Conservation (phyloP, 2,329 filamentous ascomycete genomes). For the Exophiala sideris region DNA sequence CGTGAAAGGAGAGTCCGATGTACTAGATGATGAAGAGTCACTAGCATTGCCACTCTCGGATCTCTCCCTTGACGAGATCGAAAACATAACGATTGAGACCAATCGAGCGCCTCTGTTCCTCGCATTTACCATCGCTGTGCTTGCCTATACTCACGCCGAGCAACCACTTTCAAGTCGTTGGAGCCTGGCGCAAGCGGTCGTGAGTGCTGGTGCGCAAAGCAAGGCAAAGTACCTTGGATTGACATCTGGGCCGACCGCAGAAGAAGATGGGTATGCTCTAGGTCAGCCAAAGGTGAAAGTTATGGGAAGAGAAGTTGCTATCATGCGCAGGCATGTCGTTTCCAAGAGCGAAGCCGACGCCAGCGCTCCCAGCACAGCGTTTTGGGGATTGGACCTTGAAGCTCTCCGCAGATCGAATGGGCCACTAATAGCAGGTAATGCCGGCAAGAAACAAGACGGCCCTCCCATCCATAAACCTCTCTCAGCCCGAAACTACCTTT, state of each 20-base stretch:
- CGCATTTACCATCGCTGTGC: conserved; percentile 69
- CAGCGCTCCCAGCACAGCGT: conserved; percentile 36
- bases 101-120: conserved; percentile 80
- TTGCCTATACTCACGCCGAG: conserved; percentile 79
- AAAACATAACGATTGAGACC: conserved; percentile 59
- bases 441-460: conserved; percentile 35
- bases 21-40: conserved; percentile 35
- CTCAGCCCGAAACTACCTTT: conserved; percentile 58
- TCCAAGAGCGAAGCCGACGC: conserved; percentile 50
- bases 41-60: conserved; percentile 34
- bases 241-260: conserved; percentile 60
- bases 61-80: conserved; percentile 48
- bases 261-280: conserved; percentile 68
- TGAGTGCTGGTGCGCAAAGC: conserved; percentile 73
- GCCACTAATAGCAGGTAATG: conserved; percentile 24
- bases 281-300: conserved; percentile 72
- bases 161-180: conserved; percentile 81
- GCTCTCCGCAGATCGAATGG: conserved; percentile 49
- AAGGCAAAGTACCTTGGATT: conserved; percentile 75
- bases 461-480: conserved; percentile 75
- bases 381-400: conserved; percentile 60
- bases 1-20: conserved; percentile 22
- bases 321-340: conserved; percentile 64
- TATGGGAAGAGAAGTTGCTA: conserved; percentile 69
- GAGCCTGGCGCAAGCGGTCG: conserved; percentile 78